Evolutionary conservation across 2,329 filamentous ascomycete species (phyloP).

Genomic region (Phaeomoniella chlamydospora): DNA sequence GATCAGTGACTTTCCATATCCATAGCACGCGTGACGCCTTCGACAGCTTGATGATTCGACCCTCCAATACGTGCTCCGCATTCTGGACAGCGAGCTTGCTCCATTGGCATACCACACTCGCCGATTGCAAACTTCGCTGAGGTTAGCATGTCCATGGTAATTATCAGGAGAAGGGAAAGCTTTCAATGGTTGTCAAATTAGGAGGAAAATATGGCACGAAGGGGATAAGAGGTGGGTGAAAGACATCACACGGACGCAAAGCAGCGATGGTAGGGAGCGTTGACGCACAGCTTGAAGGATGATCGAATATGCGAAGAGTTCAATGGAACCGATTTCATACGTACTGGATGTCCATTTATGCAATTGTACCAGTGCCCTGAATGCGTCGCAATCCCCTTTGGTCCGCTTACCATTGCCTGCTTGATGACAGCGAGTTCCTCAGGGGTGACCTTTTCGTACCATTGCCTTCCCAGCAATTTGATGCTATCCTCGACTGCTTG

Average conservation of each 20-base stretch:
- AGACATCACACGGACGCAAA: no score
- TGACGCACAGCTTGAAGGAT: no score
- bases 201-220: no score
- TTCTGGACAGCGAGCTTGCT: conserved; percentile 14
- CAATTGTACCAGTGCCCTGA: conserved; percentile 49
- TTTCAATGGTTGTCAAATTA: no score
- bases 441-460: conserved; percentile 25
- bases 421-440: conserved; percentile 31
- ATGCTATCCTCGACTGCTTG: conserved; percentile 14
- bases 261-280: no score
- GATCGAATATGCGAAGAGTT: no score
- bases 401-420: conserved; percentile 26
- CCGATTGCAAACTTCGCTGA: conserved; percentile 12
- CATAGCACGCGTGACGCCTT: not conserved
- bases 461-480: conserved; percentile 16
- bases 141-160: no score
- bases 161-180: no score
- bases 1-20: conserved; percentile 1
- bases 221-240: no score
- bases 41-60: conserved; percentile 9
- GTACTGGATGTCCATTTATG: conserved; percentile 35
- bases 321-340: no score
- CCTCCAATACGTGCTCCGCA: conserved; percentile 13
- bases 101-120: conserved; percentile 17
- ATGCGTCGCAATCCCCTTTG: conserved; percentile 32